Base-by-base conservation (phyloP, 768 basidiomycete genomes). In the Naganishia vishniacii region DNA sequence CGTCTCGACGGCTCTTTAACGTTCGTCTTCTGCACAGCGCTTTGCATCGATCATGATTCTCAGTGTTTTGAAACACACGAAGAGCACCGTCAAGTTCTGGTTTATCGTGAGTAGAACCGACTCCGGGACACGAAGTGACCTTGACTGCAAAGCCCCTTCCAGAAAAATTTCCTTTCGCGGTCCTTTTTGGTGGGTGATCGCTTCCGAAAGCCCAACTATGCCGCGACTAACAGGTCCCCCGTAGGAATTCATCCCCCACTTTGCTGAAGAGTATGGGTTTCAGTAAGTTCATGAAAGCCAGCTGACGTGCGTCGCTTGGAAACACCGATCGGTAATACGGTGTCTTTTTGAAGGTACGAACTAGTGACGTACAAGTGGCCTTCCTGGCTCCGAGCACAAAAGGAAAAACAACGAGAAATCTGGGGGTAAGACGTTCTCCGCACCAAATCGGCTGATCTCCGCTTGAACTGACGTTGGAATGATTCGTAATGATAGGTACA, bases 301-400 rank as follows among this genome's bases (percentile, higher is more conserved):
- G n/a, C n/a, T n/a, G n/a, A n/a, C n/a, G n/a, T n/a, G n/a, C n/a
- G n/a, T n/a, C n/a, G n/a, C n/a, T n/a, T n/a, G n/a, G n/a, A n/a
- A n/a, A n/a, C n/a, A n/a, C n/a, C n/a, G n/a, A 26, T 28, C 29
- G 11, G 1, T 51, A 41, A 23, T 6, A 34, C 44, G 53, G 20
- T 20, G 2, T 40, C 34, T 28, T 18, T 46, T 28, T 29, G 8
- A 13, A 6, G 60, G 31, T 99, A 95, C 72, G 94, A 98, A 73
- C 82, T 99, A 15, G 89, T 99, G 61, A 99, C 95, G 0, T 99
- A 98, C 81, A 95, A 95, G 73, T 99, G 94, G 94, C 95, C 95
- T 0, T 89, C 88, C 1, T 99, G 94, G 94, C 82, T 99, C 4
- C 87, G 91, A n/a, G 84, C 84, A 15, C 95, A 98, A 74, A 91